Evolutionary conservation across 1,284 basidiomycete genomes (phyloP).

Genomic region (Cystobasidium pallidum): DNA sequence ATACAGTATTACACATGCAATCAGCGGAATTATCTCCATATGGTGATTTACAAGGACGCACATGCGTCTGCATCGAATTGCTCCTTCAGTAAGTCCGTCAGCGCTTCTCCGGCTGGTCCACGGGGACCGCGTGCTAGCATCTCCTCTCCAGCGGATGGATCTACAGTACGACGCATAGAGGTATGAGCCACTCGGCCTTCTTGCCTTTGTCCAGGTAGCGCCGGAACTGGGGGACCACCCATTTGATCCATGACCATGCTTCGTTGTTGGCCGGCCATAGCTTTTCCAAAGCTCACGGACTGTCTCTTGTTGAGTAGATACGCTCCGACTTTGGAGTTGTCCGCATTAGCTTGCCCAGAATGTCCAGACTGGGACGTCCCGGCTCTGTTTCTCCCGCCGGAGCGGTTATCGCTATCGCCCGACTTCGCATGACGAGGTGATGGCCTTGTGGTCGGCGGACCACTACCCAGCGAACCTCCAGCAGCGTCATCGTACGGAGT

Average conservation of each 20-base stretch:
- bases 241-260: conserved; percentile 2
- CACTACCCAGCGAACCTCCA: not conserved
- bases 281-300: conserved; percentile 51
- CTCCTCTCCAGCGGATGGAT: conserved; percentile 35
- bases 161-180: conserved; percentile 9
- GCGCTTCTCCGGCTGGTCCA: conserved; percentile 33
- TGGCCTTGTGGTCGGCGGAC: conserved; percentile 2
- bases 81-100: conserved; percentile 38
- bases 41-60: not conserved
- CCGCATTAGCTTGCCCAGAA: conserved; percentile 3
- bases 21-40: not conserved
- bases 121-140: conserved; percentile 27
- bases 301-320: conserved; percentile 54
- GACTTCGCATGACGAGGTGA: conserved; percentile 32
- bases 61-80: conserved; percentile 37
- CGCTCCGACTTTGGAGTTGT: conserved; percentile 52
- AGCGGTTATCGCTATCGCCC: conserved; percentile 12
- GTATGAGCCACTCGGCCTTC: conserved; percentile 13
- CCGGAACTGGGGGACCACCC: conserved; percentile 18
- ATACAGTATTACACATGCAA: not conserved
- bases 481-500: conserved; percentile 10
- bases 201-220: conserved; percentile 21
- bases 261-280: conserved; percentile 19
- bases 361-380: conserved; percentile 12
- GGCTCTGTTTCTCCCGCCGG: conserved; percentile 22